Base-by-base conservation (phyloP, 1,284 basidiomycete genomes). In the Malassezia arunalokei region DNA sequence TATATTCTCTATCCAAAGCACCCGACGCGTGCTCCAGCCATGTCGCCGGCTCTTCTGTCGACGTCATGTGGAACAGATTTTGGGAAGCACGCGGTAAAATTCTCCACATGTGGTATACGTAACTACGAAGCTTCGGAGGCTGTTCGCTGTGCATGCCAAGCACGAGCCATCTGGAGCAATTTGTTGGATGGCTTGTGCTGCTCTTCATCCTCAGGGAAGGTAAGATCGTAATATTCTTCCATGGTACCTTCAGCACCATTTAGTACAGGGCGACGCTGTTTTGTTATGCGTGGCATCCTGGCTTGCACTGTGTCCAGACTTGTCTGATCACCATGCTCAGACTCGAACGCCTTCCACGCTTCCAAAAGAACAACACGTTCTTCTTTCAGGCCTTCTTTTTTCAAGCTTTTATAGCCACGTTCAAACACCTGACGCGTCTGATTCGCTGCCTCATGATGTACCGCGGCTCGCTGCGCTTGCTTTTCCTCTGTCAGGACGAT, bases 341-440 rank as follows among this genome's bases (percentile, higher is more conserved):
- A 78, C 75, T 96, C 91, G 68, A 91, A 91, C 3, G 81, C 77
- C 75, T 91, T 92, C 91, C 91, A 96, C 1, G 87, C 83, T 71
- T 91, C 86, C 17, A 95, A 80, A 8, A 96, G 76, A 6, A 86
- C 82, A 39, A 89, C 86, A 49, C 90, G 86, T 84, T 95, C 88
- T 66, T 85, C 84, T 75, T 94, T 94, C 49, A 92, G 77, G 5
- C 79, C 81, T 62, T 83, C 84, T 40, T 71, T 76, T 73, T 87
- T 87, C 62, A 95, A 78, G 66, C 87, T 85, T 61, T 83, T 83
- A 76, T 94, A 95, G 0, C 82, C 89, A 27, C 86, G 78, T 61
- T 87, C 81, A 64, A 92, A 92, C 39, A 94, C 82, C 50, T 79
- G 77, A 43, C 90, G 77, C 0, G 89, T 87, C 32, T 79, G 65